Base-by-base conservation (phyloP, 257 asterid species). In the Solanum paucissectum region DNA sequence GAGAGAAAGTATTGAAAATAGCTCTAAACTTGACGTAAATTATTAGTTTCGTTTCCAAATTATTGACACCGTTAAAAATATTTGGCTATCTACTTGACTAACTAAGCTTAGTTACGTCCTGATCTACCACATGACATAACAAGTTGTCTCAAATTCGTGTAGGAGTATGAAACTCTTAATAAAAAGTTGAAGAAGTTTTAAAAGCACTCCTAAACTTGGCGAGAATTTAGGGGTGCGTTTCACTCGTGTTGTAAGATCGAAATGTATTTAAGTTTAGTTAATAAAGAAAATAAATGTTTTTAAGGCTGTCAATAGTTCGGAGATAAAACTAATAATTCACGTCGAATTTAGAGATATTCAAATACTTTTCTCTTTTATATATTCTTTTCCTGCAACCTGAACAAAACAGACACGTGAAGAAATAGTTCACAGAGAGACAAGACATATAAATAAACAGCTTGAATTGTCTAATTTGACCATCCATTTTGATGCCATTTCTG, bases 211-310 rank as follows among this genome's bases (percentile, higher is more conserved):
- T 52, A 52, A 52, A 52, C 9, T 52, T 52, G n/a, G 23, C 62
- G n/a, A 52, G 9, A 52, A 52, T 52, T 52, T 52, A 16, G 23
- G 9, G 0, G 9, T 52, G n/a, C 23, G 3, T 52, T 52, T 52
- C 9, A 6, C 62, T 52, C n/a, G 1, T 52, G 55, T 52, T 52
- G 9, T 18, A 52, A 52, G 9, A 6, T 52, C 4, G 4, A 2
- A 18, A 18, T 52, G 9, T 52, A 2, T 52, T 52, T 52, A 52
- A 52, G 4, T 52, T 52, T 52, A 52, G 23, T 16, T 52, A 52
- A 23, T 52, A 1, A 52, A 52, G 23, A 0, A 6, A 6, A 6
- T 0, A 0, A 0, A 16, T 52, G 1, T 52, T 52, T 52, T 52
- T 52, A 6, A 52, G 1, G 0, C 9, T 2, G 4, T 52, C 62